These are phyloP conservation scores for Primulina huaijiensis DNA, from an alignment of 257 asterid genomes.

Conservation along the genomic window DNA sequence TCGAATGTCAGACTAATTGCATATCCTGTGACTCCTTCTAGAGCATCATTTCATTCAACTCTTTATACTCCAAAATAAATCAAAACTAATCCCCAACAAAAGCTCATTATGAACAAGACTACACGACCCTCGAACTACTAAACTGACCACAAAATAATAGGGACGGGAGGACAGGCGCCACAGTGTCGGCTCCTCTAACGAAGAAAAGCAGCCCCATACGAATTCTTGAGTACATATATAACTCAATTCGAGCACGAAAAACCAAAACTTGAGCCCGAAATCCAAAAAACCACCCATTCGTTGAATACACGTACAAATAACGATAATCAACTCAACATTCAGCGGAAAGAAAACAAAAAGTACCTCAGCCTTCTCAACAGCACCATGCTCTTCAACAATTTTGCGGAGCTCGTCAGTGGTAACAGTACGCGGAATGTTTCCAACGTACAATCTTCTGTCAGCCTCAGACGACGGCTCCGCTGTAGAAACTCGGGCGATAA, in stretches of 20 bases:
- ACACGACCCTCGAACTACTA: not conserved
- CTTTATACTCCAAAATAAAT: not conserved
- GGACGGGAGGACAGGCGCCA: no score
- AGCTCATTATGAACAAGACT: not conserved
- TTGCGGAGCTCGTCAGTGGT: constrained; percentile 67
- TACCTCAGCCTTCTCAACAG: constrained; percentile 89
- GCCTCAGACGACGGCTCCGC: constrained; percentile 58
- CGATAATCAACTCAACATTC: not conserved
- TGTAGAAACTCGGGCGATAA: constrained; percentile 55
- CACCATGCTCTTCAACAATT: constrained; percentile 73
- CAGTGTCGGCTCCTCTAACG: no score
- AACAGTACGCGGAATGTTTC: constrained; percentile 76
- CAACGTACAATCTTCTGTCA: constrained; percentile 71
- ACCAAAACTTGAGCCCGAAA: not conserved
- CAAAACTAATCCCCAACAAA: not conserved
- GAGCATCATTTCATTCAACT: not conserved
- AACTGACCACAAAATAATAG: not conserved
- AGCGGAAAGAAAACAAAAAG: not conserved
- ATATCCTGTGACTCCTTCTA: no score
- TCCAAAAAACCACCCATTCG: not conserved
- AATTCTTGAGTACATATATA: not conserved
- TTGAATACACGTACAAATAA: not conserved
- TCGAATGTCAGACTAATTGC: no score
- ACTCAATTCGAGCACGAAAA: not conserved
- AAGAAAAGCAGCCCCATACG: no score